A percentile compares a stretch with the other conserved stretches of the same genome.
phyloP scores from a whole-genome alignment of 2,329 filamentous ascomycete genomes.

The Thielaviopsis euricoi region DNA sequence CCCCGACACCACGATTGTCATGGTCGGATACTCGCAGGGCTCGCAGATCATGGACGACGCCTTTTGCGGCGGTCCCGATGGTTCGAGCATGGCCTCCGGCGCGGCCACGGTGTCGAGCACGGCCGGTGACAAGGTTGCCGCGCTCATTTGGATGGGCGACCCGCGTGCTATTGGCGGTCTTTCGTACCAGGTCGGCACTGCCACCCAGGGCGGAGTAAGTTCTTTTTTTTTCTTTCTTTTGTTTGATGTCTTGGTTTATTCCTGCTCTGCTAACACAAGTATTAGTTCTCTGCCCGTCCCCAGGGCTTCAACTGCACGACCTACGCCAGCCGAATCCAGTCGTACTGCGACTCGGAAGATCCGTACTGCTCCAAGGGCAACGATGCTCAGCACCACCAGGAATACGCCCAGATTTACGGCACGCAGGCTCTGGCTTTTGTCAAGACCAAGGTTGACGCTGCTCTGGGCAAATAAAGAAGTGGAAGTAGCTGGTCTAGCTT shows the following conservation, averaged over 20 bases:
- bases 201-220: slow-evolving; percentile 38
- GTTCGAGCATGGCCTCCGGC: slow-evolving; percentile 27
- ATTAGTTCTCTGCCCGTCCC: slow-evolving; percentile 44
- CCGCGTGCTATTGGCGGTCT: slow-evolving; percentile 39
- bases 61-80: slow-evolving; percentile 41
- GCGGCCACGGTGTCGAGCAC: slow-evolving; percentile 26
- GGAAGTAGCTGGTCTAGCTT: background rate
- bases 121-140: slow-evolving; percentile 40
- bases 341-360: slow-evolving; percentile 47
- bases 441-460: slow-evolving; percentile 23
- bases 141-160: slow-evolving; percentile 48
- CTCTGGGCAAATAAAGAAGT: background rate
- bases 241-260: background rate
- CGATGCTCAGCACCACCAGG: slow-evolving; percentile 41
- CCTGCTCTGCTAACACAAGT: background rate
- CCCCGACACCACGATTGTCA: slow-evolving; percentile 38
- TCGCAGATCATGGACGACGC: slow-evolving; percentile 49
- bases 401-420: slow-evolving; percentile 48
- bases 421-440: slow-evolving; percentile 42
- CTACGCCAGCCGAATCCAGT: slow-evolving; percentile 35
- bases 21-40: slow-evolving; percentile 48
- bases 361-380: slow-evolving; percentile 52
- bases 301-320: slow-evolving; percentile 39
- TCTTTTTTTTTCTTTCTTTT: background rate
- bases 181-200: slow-evolving; percentile 44